These are phyloP conservation scores for Zychaea mexicana DNA, from an alignment of 371 early-diverging fungal genomes.

Conservation along the genomic window DNA sequence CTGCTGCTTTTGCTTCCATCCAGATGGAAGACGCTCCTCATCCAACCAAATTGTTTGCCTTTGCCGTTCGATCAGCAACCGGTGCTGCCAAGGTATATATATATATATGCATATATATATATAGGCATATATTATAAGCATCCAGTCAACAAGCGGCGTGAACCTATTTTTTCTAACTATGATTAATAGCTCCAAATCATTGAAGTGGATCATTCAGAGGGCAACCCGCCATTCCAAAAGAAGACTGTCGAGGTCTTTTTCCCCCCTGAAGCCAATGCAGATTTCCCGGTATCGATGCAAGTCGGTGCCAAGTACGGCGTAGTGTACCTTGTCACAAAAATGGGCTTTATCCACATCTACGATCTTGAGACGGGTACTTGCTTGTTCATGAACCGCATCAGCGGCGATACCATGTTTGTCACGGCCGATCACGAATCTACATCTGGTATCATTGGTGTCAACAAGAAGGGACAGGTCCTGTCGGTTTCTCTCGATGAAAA, in stretches of 20 bases:
- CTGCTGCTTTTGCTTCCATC: conserved; percentile 93
- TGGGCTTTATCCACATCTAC: conserved; percentile 96
- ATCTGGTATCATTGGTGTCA: conserved; percentile 92
- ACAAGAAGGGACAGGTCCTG: conserved; percentile 96
- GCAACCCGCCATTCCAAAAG: conserved; percentile 89
- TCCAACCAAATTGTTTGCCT: conserved; percentile 90
- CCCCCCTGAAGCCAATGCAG: conserved; percentile 91
- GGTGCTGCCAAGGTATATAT: conserved; percentile 77
- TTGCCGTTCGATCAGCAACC: conserved; percentile 83
- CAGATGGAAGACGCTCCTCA: conserved; percentile 74
- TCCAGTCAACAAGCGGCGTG: no score
- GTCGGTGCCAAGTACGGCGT: conserved; percentile 89
- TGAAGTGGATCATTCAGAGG: conserved; percentile 94
- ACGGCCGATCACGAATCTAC: conserved; percentile 89
- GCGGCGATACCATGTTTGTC: conserved; percentile 96
- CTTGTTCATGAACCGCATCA: conserved; percentile 96
- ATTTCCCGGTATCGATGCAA: conserved; percentile 98
- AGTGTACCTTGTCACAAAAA: conserved; percentile 94
- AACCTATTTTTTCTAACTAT: no score
- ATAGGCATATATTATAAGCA: no score
- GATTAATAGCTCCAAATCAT: conserved; percentile 87
- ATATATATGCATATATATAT: background rate
- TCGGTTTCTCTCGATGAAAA: conserved; percentile 91
- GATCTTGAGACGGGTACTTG: conserved; percentile 93
- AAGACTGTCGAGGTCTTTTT: conserved; percentile 92